These are phyloP conservation scores for Ustilaginoidea virens DNA, from an alignment of 2,329 filamentous ascomycete species.

Conservation along the genomic window DNA sequence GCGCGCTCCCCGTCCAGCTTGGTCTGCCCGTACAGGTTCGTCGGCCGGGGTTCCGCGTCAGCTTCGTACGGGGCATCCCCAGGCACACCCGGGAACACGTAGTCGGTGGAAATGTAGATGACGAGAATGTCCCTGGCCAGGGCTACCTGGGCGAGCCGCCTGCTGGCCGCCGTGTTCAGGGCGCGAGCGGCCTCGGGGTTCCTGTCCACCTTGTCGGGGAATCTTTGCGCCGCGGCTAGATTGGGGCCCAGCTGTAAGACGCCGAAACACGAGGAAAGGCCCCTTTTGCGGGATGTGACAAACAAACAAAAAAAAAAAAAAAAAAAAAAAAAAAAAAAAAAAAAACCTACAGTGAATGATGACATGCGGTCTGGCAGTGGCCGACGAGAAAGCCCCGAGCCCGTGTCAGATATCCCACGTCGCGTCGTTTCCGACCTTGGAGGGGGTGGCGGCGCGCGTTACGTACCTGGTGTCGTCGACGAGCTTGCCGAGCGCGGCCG, in stretches of 20 bases:
- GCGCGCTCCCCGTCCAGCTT: slow-evolving; percentile 47
- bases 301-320: too few relatives aligned
- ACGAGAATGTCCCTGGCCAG: slow-evolving; percentile 44
- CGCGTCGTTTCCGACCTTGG: too few relatives aligned
- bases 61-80: slow-evolving; percentile 76
- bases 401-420: too few relatives aligned
- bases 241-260: too few relatives aligned
- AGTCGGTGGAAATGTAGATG: slow-evolving; percentile 72
- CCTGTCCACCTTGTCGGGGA: slow-evolving; percentile 70
- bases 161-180: slow-evolving; percentile 61
- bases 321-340: too few relatives aligned
- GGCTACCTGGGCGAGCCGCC: slow-evolving; percentile 49
- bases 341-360: slow-evolving; percentile 57
- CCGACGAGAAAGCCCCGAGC: too few relatives aligned
- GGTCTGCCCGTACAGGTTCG: slow-evolving; percentile 59
- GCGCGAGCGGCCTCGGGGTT: slow-evolving; percentile 60
- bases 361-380: slow-evolving; percentile 62
- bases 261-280: too few relatives aligned
- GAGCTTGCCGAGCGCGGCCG: slow-evolving; percentile 27
- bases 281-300: too few relatives aligned
- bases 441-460: too few relatives aligned
- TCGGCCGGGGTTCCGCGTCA: slow-evolving; percentile 46
- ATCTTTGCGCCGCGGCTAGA: slow-evolving; percentile 71
- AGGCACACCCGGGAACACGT: slow-evolving; percentile 56
- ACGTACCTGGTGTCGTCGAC: slow-evolving; percentile 41